Conservation (phyloP, 495 filamentous ascomycete genomes). For the Penicillium simplicissimum region DNA sequence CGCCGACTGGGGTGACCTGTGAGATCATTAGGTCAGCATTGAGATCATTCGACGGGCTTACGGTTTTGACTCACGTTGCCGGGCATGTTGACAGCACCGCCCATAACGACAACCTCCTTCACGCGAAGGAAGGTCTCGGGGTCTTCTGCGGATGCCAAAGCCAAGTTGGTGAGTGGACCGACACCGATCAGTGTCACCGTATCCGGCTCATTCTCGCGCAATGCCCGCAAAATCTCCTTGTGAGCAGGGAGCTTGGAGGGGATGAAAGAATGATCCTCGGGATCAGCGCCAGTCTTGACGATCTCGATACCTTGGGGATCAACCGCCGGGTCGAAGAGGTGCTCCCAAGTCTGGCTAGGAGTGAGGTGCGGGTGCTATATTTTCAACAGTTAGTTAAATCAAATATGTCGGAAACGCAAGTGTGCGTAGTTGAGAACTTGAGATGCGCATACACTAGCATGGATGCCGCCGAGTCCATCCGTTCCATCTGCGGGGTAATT, state of each 20-base stretch:
- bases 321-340: slow-evolving; percentile 64
- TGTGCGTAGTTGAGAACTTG: not conserved
- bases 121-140: slow-evolving; percentile 82
- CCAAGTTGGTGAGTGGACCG: slow-evolving; percentile 89
- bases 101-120: slow-evolving; percentile 96
- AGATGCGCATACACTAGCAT: slow-evolving; percentile 60
- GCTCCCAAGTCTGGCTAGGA: slow-evolving; percentile 80
- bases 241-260: slow-evolving; percentile 72
- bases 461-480: slow-evolving; percentile 91
- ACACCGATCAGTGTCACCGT: slow-evolving; percentile 88
- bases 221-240: slow-evolving; percentile 79
- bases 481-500: slow-evolving; percentile 65
- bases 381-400: not conserved
- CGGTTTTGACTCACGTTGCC: slow-evolving; percentile 66
- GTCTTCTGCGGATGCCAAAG: slow-evolving; percentile 81
- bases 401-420: not conserved
- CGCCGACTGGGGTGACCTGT: slow-evolving; percentile 68
- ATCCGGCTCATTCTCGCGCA: slow-evolving; percentile 74
- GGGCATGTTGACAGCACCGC: slow-evolving; percentile 73
- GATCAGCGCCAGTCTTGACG: slow-evolving; percentile 33
- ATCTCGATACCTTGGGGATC: slow-evolving; percentile 40
- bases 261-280: slow-evolving; percentile 57
- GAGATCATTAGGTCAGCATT: not conserved
- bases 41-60: not conserved
- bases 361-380: slow-evolving; percentile 81